Evolutionary conservation across 441 rosid species (phyloP).

Genomic region (Raphanus hybrid): DNA sequence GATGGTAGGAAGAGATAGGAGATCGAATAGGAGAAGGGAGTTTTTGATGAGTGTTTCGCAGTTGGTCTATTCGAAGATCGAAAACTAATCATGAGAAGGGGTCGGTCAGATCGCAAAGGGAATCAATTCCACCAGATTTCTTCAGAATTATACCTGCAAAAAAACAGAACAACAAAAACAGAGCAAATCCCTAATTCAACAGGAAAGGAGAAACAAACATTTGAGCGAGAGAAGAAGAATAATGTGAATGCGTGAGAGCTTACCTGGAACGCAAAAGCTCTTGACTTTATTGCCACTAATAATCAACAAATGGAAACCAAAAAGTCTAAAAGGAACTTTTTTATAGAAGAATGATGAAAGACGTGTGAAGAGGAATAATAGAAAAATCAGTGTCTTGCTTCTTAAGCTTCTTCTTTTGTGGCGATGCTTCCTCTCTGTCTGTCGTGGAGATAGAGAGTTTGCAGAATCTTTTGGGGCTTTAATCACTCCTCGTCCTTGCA

Average conservation of each 20-base stretch:
- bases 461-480: slow-evolving; percentile 21
- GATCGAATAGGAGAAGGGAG: slow-evolving; percentile 55
- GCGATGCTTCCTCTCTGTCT: slow-evolving; percentile 45
- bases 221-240: slow-evolving; percentile 4
- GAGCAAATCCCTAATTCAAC: slow-evolving; percentile 7
- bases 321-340: slow-evolving; percentile 1
- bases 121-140: slow-evolving; percentile 33
- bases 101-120: neutral
- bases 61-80: slow-evolving; percentile 54
- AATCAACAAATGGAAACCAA: slow-evolving; percentile 1
- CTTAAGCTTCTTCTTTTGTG: slow-evolving; percentile 36
- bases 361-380: slow-evolving; percentile 25
- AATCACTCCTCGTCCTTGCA: neutral
- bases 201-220: neutral
- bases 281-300: too few relatives aligned
- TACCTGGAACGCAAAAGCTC: too few relatives aligned
- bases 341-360: neutral
- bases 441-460: slow-evolving; percentile 14
- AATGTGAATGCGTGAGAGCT: too few relatives aligned
- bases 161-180: neutral
- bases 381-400: slow-evolving; percentile 18
- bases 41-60: slow-evolving; percentile 50
- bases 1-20: slow-evolving; percentile 67
- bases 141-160: slow-evolving; percentile 25
- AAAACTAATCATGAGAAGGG: slow-evolving; percentile 85